Base-by-base conservation (phyloP, 805 yeast genomes). In the Vanderwaltozyma polyspora region DNA sequence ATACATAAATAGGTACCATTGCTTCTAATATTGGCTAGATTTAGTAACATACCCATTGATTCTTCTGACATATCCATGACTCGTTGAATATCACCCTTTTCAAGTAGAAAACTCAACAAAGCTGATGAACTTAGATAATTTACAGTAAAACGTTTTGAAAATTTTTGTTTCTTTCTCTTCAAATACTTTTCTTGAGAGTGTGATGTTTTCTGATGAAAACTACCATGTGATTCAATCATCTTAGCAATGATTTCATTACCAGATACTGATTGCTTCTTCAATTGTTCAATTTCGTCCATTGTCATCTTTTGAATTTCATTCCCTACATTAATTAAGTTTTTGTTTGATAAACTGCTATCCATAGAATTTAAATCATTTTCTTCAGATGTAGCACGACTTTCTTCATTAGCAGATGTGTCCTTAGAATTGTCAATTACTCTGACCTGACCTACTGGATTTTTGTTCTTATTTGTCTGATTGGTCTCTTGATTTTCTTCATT, bases 141-240 rank as follows among this genome's bases (percentile, higher is more conserved):
- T 13, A 93, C 76, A 2, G 86, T 79, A 62, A 91, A 89, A 48
- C 84, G 71, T 53, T 93, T 74, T 37, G 84, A 70, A 53, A 83
- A 91, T 63, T 91, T 91, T 55, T 80, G 86, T 58, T 85, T 93
- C 60, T 91, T 91, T 49, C 99, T 74, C 43, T 79, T 78, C 48
- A 89, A 60, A 57, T 91, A 91, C 61, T 91, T 91, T 46, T 82
- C 94, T 57, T 91, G 95, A 2, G 95, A 84, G 51, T 71, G 84
- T 19, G 76, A 64, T 5, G 97, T 91, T 58, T 91, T 91, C 54
- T 83, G 79, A 46, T 83, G 84, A 52, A 91, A 91, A 8, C 83
- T 81, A 25, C 68, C 79, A 59, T 91, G 97, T 10, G 87, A 75
- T 40, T 76, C 78, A 40, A 86, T 79, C 60, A 91, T 82, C 44